Conservation (phyloP, 352 stramenopile genomes). For the Albugo laibachii region DNA sequence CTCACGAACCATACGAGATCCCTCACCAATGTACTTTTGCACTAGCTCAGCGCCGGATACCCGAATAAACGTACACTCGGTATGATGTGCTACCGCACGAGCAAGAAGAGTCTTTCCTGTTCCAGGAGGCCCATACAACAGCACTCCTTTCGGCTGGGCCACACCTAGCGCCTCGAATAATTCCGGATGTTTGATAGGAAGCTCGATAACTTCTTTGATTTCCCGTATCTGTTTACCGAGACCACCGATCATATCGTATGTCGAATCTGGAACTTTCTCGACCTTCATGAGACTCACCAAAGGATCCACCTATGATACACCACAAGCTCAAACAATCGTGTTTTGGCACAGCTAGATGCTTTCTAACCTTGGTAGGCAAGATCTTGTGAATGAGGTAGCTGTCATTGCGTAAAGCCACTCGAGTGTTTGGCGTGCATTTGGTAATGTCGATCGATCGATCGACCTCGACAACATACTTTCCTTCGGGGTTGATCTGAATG, state of each 20-base stretch:
- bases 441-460: conserved; percentile 93
- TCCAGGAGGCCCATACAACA: conserved; percentile 93
- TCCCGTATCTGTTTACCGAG: conserved; percentile 99
- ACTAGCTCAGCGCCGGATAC: conserved; percentile 97
- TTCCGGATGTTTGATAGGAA: conserved; percentile 99
- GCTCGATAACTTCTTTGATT: conserved; percentile 99
- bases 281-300: conserved; percentile 91
- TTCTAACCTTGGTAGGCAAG: conserved; percentile 91
- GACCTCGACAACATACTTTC: conserved; percentile 99
- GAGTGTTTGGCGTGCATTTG: conserved; percentile 96
- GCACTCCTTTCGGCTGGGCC: conserved; percentile 90
- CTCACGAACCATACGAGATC: conserved; percentile 97
- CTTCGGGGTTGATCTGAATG: conserved; percentile 85
- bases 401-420: conserved; percentile 97
- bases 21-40: conserved; percentile 99
- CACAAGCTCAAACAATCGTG: conserved; percentile 3
- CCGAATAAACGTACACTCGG: conserved; percentile 99
- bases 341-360: background rate
- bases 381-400: conserved; percentile 99
- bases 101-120: conserved; percentile 98
- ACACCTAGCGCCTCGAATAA: conserved; percentile 98
- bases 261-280: conserved; percentile 99
- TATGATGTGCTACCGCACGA: conserved; percentile 97
- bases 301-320: conserved; percentile 41
- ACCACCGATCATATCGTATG: conserved; percentile 99